phyloP scores from a whole-genome alignment of 2,329 filamentous ascomycete species.

The Stagonosporopsis vannaccii region DNA sequence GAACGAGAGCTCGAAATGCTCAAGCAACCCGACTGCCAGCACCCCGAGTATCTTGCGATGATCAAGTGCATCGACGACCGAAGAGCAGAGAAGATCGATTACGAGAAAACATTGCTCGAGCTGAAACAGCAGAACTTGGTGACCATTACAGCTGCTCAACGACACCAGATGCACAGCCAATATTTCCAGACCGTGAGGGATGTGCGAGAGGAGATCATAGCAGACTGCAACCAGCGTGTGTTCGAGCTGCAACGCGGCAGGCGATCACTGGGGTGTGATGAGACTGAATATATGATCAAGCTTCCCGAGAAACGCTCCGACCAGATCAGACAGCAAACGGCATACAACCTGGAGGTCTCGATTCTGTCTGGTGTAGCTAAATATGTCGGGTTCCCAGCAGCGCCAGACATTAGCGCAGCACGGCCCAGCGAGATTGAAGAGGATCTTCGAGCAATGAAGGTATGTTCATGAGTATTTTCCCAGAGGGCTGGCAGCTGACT shows the following conservation, averaged over 20 bases:
- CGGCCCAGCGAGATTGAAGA: conserved; percentile 78
- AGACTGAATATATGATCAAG: conserved; percentile 81
- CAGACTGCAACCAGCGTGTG: conserved; percentile 85
- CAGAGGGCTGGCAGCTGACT: conserved; percentile 31
- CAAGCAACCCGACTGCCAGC: conserved; percentile 67
- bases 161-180: conserved; percentile 86
- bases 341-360: conserved; percentile 95
- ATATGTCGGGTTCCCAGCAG: conserved; percentile 94
- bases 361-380: conserved; percentile 90
- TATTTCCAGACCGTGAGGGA: conserved; percentile 89
- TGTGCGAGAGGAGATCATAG: conserved; percentile 79
- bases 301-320: conserved; percentile 80
- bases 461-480: conserved; percentile 58
- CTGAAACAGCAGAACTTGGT: conserved; percentile 75
- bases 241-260: conserved; percentile 92
- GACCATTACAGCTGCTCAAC: conserved; percentile 78
- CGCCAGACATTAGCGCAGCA: conserved; percentile 80
- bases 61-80: conserved; percentile 85
- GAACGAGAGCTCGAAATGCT: conserved; percentile 72
- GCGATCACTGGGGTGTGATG: conserved; percentile 76
- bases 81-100: conserved; percentile 78
- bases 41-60: conserved; percentile 91
- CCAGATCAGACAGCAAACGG: conserved; percentile 82
- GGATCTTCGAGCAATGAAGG: conserved; percentile 88
- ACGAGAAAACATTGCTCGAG: conserved; percentile 75